Conservation (phyloP, 306 rosid genomes). For the Cucurbita maxima region DNA sequence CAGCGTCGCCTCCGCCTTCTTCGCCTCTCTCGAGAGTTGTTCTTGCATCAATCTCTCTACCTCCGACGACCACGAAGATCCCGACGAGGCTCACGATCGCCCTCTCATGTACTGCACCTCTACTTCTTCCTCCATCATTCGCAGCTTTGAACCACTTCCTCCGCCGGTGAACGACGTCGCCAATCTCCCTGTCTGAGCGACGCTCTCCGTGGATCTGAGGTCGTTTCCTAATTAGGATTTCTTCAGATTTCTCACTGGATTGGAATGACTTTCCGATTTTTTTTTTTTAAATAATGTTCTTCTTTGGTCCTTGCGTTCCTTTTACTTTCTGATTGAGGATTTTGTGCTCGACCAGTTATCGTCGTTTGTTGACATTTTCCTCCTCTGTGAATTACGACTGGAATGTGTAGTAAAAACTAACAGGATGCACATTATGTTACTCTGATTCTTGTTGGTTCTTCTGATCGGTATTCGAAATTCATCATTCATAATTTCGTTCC, state of each 20-base stretch:
- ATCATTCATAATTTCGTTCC: background rate
- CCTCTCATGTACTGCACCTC: conserved; percentile 34
- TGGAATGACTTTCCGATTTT: background rate
- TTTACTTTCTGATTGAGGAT: background rate
- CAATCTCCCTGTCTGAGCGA: conserved; percentile 28
- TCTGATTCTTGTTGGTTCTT: background rate
- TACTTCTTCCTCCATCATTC: conserved; percentile 20
- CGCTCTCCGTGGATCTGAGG: background rate
- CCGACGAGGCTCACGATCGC: conserved; percentile 29
- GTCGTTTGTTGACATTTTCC: background rate
- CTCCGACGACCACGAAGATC: conserved; percentile 28
- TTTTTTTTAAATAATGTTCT: background rate
- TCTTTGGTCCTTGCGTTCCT: background rate
- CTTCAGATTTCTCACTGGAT: background rate
- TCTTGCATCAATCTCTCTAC: conserved; percentile 39
- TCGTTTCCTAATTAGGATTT: background rate
- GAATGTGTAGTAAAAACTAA: background rate
- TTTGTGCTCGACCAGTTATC: background rate
- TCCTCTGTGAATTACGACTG: background rate
- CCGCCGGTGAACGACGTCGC: conserved; percentile 26
- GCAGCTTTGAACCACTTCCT: conserved; percentile 14
- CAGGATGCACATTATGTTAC: background rate
- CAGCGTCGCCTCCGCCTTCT: conserved; percentile 38
- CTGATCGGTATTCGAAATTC: background rate
- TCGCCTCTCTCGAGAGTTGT: conserved; percentile 30